Conservation (phyloP, 176 grass and related monocot genomes). For the Eleusine indica region DNA sequence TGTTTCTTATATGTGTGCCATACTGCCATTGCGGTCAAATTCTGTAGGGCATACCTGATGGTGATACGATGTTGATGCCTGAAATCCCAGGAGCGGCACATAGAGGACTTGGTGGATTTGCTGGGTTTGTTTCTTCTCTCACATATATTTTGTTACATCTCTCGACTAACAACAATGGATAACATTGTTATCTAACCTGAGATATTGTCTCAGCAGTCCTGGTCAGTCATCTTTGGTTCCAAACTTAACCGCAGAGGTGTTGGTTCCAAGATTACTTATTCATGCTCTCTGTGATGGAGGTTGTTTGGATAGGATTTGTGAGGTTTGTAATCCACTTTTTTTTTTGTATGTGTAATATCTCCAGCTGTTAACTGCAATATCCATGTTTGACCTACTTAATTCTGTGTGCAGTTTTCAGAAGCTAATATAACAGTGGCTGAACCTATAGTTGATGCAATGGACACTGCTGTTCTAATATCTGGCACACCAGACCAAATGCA, state of each 20-base stretch:
- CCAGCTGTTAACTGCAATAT: background rate
- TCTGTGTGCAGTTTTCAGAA: slow-evolving; percentile 79
- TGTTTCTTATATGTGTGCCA: slow-evolving; percentile 5
- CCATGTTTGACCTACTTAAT: slow-evolving; percentile 36
- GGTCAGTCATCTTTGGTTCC: slow-evolving; percentile 61
- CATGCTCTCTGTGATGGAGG: slow-evolving; percentile 85
- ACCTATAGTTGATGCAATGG: slow-evolving; percentile 64
- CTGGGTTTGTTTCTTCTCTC: slow-evolving; percentile 63
- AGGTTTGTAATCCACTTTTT: slow-evolving; percentile 54
- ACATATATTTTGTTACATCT: slow-evolving; percentile 13
- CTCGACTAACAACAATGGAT: slow-evolving; percentile 3
- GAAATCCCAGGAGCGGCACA: slow-evolving; percentile 61
- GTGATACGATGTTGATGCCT: slow-evolving; percentile 53
- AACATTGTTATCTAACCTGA: slow-evolving; percentile 16
- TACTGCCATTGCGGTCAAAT: background rate
- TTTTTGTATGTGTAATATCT: slow-evolving; percentile 7
- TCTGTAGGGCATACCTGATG: slow-evolving; percentile 62
- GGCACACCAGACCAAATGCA: slow-evolving; percentile 86
- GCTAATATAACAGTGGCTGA: slow-evolving; percentile 88
- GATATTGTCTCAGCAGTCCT: slow-evolving; percentile 51
- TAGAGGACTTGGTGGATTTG: slow-evolving; percentile 70
- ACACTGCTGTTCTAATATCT: slow-evolving; percentile 71
- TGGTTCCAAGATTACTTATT: slow-evolving; percentile 73
- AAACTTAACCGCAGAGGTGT: slow-evolving; percentile 72
- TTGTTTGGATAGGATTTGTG: slow-evolving; percentile 75